A percentile compares a stretch with the other conserved stretches of the same genome.
phyloP scores from a whole-genome alignment of 371 early-diverging fungal species.

The Blastocladiella emersonii region DNA sequence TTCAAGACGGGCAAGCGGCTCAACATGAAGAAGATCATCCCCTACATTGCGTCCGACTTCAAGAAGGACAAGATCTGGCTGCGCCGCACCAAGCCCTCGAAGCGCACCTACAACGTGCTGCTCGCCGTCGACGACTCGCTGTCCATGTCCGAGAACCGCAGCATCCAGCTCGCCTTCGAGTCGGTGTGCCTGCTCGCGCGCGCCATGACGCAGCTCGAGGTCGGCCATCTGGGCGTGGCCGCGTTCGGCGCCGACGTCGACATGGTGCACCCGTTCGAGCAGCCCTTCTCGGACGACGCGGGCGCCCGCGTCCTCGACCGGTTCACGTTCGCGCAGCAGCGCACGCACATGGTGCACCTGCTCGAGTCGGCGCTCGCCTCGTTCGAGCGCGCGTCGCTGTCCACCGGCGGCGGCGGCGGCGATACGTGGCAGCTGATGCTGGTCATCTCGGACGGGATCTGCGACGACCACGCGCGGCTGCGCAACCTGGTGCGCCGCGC shows the following conservation, averaged over 20 bases:
- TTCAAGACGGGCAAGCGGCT: slow-evolving; percentile 98
- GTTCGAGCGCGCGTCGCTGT: slow-evolving; percentile 50
- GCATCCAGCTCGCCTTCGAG: slow-evolving; percentile 85
- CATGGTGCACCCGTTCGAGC: slow-evolving; percentile 81
- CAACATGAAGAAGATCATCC: slow-evolving; percentile 98
- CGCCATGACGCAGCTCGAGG: slow-evolving; percentile 85
- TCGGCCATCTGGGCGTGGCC: slow-evolving; percentile 76
- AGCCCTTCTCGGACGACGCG: slow-evolving; percentile 68
- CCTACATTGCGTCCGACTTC: slow-evolving; percentile 97
- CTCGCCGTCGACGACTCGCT: slow-evolving; percentile 97
- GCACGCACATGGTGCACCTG: slow-evolving; percentile 68
- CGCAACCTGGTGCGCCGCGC: slow-evolving; percentile 66
- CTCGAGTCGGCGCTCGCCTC: slow-evolving; percentile 62
- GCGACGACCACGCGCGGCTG: slow-evolving; percentile 78
- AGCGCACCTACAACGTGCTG: slow-evolving; percentile 95
- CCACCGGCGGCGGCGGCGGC: slow-evolving; percentile 16
- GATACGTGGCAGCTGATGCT: slow-evolving; percentile 79
- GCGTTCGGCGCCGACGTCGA: slow-evolving; percentile 81
- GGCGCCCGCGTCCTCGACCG: slow-evolving; percentile 75
- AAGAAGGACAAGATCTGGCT: slow-evolving; percentile 99
- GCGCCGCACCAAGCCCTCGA: slow-evolving; percentile 92
- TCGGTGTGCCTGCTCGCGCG: slow-evolving; percentile 79
- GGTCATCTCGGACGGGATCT: slow-evolving; percentile 92
- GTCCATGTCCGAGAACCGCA: slow-evolving; percentile 84
- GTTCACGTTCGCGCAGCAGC: slow-evolving; percentile 82